Evolutionary conservation across 352 stramenopile species (phyloP).

Genomic region (Globisporangium nagaii): DNA sequence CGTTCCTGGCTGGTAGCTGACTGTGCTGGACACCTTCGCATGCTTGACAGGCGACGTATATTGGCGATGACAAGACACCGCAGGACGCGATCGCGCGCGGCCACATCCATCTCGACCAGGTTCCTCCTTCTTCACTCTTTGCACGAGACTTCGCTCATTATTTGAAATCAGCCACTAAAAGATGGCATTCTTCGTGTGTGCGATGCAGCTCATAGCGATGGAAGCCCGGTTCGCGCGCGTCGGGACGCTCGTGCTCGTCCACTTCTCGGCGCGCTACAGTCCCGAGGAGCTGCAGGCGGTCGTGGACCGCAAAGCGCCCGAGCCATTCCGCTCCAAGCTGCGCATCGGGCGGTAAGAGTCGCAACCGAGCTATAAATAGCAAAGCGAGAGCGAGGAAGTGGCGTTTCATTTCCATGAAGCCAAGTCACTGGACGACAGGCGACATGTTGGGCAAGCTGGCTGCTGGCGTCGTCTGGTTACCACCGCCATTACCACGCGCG

Average conservation of each 20-base stretch:
- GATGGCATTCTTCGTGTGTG: background rate
- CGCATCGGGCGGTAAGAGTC: background rate
- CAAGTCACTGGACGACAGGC: background rate
- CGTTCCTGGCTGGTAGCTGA: too few relatives aligned
- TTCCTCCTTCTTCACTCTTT: too few relatives aligned
- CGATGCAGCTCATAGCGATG: slow-evolving; percentile 26
- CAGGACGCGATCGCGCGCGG: slow-evolving; percentile 44
- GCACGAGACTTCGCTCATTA: too few relatives aligned
- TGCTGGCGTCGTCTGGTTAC: too few relatives aligned
- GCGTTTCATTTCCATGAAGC: background rate
- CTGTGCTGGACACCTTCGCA: too few relatives aligned
- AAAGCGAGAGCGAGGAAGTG: background rate
- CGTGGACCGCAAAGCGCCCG: slow-evolving; percentile 25
- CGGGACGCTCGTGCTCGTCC: slow-evolving; percentile 54
- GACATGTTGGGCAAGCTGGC: too few relatives aligned
- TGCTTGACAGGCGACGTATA: slow-evolving; percentile 59
- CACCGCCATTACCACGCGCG: too few relatives aligned
- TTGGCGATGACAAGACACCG: slow-evolving; percentile 37
- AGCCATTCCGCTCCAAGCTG: slow-evolving; percentile 38
- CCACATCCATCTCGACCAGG: slow-evolving; percentile 76
- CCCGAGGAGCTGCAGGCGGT: slow-evolving; percentile 24
- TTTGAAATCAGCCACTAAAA: too few relatives aligned
- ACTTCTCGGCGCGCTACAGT: slow-evolving; percentile 69
- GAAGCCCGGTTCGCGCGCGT: slow-evolving; percentile 44
- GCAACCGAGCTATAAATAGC: background rate